Evolutionary conservation across 2,329 filamentous ascomycete species (phyloP).

Genomic region (Ascocoryne sarcoides): DNA sequence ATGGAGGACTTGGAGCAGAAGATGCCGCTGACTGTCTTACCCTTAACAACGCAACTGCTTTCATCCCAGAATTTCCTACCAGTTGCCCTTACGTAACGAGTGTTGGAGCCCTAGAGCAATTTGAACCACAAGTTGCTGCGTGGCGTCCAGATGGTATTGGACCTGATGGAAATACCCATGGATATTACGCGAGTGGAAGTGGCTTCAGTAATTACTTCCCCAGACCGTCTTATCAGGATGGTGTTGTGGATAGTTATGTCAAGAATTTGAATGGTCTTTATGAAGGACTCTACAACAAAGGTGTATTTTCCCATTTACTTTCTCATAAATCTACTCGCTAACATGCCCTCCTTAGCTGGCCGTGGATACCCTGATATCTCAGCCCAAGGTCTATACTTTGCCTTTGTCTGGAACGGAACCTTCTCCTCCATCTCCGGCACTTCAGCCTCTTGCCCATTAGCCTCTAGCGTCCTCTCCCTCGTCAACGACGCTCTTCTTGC

Average conservation of each 20-base stretch:
- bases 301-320: not conserved
- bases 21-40: conserved; percentile 34
- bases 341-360: conserved; percentile 22
- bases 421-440: conserved; percentile 38
- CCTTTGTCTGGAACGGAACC: conserved; percentile 30
- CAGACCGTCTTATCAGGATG: conserved; percentile 38
- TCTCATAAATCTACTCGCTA: not conserved
- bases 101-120: conserved; percentile 16
- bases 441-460: conserved; percentile 45
- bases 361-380: conserved; percentile 44
- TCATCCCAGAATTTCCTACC: conserved; percentile 47
- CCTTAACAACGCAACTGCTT: conserved; percentile 46
- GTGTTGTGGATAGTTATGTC: conserved; percentile 35
- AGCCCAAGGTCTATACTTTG: conserved; percentile 50
- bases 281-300: conserved; percentile 34
- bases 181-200: conserved; percentile 36
- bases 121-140: conserved; percentile 22
- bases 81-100: conserved; percentile 29
- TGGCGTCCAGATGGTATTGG: conserved; percentile 26
- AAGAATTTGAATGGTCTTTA: conserved; percentile 36
- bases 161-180: conserved; percentile 26
- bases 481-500: conserved; percentile 53
- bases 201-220: conserved; percentile 44
- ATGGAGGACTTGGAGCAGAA: conserved; percentile 38
- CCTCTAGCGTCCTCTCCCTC: conserved; percentile 47